Conservation (phyloP, 2,329 filamentous ascomycete species). For the Calonectria hongkongensis region DNA sequence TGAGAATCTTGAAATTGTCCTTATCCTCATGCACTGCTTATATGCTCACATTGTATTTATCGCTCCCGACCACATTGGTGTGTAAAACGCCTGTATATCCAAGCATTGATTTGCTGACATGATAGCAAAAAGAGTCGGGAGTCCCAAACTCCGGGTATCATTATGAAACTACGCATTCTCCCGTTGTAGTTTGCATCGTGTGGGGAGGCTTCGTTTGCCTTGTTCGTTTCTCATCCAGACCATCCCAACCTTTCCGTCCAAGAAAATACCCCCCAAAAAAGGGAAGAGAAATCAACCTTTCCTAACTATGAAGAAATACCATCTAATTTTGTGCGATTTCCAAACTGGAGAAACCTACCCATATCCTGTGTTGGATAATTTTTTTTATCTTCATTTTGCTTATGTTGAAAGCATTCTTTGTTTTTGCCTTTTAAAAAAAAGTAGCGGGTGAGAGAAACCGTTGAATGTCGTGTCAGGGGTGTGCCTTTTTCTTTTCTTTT, state of each 20-base stretch:
- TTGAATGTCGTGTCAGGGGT: neutral
- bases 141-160: constrained; percentile 56
- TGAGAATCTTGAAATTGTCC: constrained; percentile 36
- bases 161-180: constrained; percentile 47
- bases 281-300: constrained; percentile 4
- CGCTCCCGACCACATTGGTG: neutral
- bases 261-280: neutral
- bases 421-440: neutral
- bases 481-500: neutral
- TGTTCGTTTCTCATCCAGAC: constrained; percentile 9
- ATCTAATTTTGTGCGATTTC: neutral
- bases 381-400: neutral
- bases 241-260: neutral
- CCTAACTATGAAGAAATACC: neutral
- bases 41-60: neutral
- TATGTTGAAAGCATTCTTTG: neutral
- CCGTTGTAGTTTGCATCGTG: constrained; percentile 27
- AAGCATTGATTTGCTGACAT: neutral
- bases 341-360: neutral
- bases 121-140: constrained; percentile 46
- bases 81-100: constrained; percentile 11
- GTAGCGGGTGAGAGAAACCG: neutral
- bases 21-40: neutral
- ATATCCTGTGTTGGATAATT: neutral
- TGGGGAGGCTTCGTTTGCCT: constrained; percentile 1